A percentile compares a stretch with the other conserved stretches of the same genome.
These are phyloP conservation scores for Xylaria sp. DNA, from an alignment of 2,329 filamentous ascomycete genomes.

Conservation along the genomic window DNA sequence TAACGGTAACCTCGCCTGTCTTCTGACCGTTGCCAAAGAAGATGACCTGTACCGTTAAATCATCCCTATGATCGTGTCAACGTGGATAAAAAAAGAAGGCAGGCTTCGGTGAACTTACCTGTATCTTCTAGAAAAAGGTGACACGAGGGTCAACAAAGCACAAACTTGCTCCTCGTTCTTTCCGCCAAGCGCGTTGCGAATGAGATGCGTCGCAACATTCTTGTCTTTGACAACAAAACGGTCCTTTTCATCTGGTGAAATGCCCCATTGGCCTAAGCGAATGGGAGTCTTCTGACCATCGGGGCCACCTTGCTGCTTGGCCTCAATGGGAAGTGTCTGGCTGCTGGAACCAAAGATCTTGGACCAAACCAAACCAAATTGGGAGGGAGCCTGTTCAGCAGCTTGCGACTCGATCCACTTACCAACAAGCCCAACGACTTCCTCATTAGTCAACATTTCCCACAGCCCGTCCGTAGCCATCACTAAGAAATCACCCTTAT, in stretches of 20 bases:
- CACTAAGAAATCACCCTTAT: conserved; percentile 92
- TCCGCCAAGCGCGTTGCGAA: conserved; percentile 92
- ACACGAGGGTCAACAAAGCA: conserved; percentile 86
- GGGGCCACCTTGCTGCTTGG: conserved; percentile 51
- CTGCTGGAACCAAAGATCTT: conserved; percentile 63
- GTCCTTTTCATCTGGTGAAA: conserved; percentile 72
- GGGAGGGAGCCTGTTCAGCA: conserved; percentile 57
- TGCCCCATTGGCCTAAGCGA: conserved; percentile 88
- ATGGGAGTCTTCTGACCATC: conserved; percentile 87
- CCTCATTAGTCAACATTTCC: conserved; percentile 99
- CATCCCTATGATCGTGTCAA: conserved; percentile 67
- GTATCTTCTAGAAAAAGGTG: conserved; percentile 89
- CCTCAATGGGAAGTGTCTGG: conserved; percentile 77
- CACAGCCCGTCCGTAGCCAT: conserved; percentile 96
- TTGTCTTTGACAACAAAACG: conserved; percentile 95
- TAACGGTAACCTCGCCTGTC: conserved; percentile 79
- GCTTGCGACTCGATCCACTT: conserved; percentile 91
- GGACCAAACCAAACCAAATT: conserved; percentile 73
- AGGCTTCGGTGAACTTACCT: conserved; percentile 66
- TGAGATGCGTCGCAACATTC: conserved; percentile 94
- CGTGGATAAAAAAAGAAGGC: not conserved
- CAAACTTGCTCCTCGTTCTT: conserved; percentile 93
- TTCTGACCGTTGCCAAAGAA: conserved; percentile 89
- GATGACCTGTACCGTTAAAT: conserved; percentile 96
- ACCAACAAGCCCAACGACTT: conserved; percentile 94